phyloP scores from a whole-genome alignment of 2,329 filamentous ascomycete genomes.

The Alternaria sp. region DNA sequence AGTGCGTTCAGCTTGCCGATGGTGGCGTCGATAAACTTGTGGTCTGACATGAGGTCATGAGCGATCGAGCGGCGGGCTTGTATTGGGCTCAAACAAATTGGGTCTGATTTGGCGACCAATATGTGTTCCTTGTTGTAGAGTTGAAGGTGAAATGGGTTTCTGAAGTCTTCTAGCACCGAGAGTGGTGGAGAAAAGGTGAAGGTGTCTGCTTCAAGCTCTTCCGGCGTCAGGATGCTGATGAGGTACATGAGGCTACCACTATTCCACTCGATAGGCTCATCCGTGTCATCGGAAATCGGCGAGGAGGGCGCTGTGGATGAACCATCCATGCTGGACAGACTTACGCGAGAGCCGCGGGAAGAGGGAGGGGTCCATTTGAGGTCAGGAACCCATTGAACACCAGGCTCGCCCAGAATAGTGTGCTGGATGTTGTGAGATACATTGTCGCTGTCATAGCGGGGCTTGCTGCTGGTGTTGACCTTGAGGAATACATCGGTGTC shows the following conservation, averaged over 20 bases:
- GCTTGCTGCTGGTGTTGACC: neutral
- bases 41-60: constrained; percentile 4
- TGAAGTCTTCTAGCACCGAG: constrained; percentile 2
- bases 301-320: constrained; percentile 3
- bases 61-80: constrained; percentile 19
- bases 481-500: neutral
- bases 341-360: neutral
- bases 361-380: constrained; percentile 3
- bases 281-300: neutral
- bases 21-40: neutral
- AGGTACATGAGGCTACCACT: constrained; percentile 26
- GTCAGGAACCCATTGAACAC: constrained; percentile 11
- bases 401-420: neutral
- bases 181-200: constrained; percentile 25
- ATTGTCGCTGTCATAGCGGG: neutral
- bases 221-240: constrained; percentile 19
- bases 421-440: neutral
- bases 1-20: constrained; percentile 20
- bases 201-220: constrained; percentile 3
- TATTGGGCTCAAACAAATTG: neutral
- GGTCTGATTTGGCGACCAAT: constrained; percentile 16
- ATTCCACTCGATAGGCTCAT: constrained; percentile 19
- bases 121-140: constrained; percentile 10
- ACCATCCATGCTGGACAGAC: neutral
- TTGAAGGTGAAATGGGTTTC: constrained; percentile 13